phyloP scores from a whole-genome alignment of 179 eudicot genomes.

The Gypsophila paniculata region DNA sequence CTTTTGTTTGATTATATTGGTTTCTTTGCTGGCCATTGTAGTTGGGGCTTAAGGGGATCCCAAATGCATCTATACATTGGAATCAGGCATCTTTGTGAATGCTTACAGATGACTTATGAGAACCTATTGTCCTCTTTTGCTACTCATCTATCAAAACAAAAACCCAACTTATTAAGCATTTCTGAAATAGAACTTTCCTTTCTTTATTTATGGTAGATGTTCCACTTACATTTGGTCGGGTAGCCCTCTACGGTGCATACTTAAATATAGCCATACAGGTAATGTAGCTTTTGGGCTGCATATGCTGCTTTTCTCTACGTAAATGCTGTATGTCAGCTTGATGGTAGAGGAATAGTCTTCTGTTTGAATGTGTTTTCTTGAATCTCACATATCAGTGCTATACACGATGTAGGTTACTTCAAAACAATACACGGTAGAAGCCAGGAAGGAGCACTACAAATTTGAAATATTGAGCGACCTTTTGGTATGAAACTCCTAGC shows the following conservation, averaged over 20 bases:
- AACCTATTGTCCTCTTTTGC: not conserved
- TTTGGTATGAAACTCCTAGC: conserved; percentile 47
- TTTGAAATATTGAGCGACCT: conserved; percentile 64
- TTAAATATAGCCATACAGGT: not conserved
- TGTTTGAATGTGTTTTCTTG: not conserved
- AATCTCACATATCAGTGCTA: not conserved
- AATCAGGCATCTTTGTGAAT: conserved; percentile 1
- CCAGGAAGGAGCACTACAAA: conserved; percentile 84
- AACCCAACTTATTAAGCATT: not conserved
- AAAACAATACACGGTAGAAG: conserved; percentile 71
- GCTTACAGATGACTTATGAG: not conserved
- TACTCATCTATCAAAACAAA: not conserved
- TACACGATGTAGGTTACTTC: conserved; percentile 66
- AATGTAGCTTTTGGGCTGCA: conserved; percentile 4
- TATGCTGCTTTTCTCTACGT: not conserved
- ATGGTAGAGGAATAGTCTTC: conserved; percentile 4
- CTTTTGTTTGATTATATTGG: not conserved
- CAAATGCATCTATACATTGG: not conserved
- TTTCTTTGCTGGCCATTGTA: not conserved
- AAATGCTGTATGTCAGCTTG: not conserved
- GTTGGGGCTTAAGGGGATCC: not conserved
- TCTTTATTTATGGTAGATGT: not conserved
- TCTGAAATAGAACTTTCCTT: not conserved
- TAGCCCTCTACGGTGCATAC: not conserved
- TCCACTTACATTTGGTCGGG: not conserved